A percentile compares a stretch with the other conserved stretches of the same genome.
phyloP scores from a whole-genome alignment of 2,329 filamentous ascomycete genomes.

The Ophiostoma fasciatum region DNA sequence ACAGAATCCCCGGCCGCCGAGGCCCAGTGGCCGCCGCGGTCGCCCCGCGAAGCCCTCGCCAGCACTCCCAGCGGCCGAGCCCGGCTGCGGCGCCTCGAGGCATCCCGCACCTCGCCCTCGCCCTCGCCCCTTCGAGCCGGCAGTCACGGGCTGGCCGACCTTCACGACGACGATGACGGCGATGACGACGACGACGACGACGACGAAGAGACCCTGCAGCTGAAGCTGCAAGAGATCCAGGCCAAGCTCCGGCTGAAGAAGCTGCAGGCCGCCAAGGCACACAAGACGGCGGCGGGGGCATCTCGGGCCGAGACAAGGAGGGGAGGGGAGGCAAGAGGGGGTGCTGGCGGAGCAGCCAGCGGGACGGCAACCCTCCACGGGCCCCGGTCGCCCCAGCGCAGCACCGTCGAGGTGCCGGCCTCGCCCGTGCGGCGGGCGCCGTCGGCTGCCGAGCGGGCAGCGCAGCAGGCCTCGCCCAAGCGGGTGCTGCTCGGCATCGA shows the following conservation, averaged over 20 bases:
- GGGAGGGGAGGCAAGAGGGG: neutral
- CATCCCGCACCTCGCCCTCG: slow-evolving; percentile 51
- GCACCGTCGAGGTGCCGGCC: slow-evolving; percentile 55
- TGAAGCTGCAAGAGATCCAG: slow-evolving; percentile 80
- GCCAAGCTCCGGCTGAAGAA: slow-evolving; percentile 78
- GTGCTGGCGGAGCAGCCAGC: neutral
- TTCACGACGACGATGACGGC: slow-evolving; percentile 21
- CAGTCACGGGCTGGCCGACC: slow-evolving; percentile 14
- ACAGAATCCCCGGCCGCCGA: slow-evolving; percentile 16
- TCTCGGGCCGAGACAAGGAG: neutral
- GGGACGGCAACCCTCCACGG: neutral
- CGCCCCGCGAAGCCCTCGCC: slow-evolving; percentile 47
- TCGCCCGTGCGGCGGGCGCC: slow-evolving; percentile 51
- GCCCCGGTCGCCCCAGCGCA: slow-evolving; percentile 4
- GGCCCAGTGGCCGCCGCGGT: slow-evolving; percentile 50
- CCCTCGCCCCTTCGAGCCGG: slow-evolving; percentile 33
- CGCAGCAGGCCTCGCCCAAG: slow-evolving; percentile 59
- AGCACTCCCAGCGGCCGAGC: slow-evolving; percentile 66
- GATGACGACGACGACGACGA: slow-evolving; percentile 49
- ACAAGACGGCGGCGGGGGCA: slow-evolving; percentile 10
- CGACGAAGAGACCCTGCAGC: slow-evolving; percentile 76
- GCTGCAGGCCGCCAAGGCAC: slow-evolving; percentile 51
- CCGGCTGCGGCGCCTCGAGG: slow-evolving; percentile 49
- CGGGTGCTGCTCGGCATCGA: slow-evolving; percentile 76
- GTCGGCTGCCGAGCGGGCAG: slow-evolving; percentile 25